Evolutionary conservation across 306 rosid species (phyloP), one percentile per base, ranked within the genome.

Genomic region (Vachellia collinsii): DNA sequence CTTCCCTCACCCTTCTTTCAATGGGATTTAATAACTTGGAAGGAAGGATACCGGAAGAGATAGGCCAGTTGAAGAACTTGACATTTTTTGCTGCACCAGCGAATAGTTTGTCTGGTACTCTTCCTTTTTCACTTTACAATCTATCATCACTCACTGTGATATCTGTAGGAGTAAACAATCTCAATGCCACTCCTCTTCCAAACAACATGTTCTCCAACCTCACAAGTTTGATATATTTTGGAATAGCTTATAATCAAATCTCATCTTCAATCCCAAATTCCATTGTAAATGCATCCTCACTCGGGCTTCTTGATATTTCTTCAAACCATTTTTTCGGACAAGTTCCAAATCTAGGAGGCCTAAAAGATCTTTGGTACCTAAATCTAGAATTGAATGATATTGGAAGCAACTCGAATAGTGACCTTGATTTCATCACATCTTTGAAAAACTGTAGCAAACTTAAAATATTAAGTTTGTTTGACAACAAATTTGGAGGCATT

Each of bases 41-140:
- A 29, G 34, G 34, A 29, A 29, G 34, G 1, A 29, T 29, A 29
- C 34, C 34, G 34, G 34, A 29, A 29, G 34, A 29, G 1, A 29
- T 29, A 29, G 34, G 34, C 34, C 34, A 29, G 1, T 2, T 29
- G 34, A 29, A 29, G 34, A 29, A 29, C 34, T 3, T 47, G 53
- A 47, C 2, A 12, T 3, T 3, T 12, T 47, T 47, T 0, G 0
- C 0, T 0, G 5, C 1, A 12, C 5, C 5, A 0, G 4, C 1
- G 17, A 47, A 12, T 12, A 14, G 4, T 3, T 50, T 50, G n/a
- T 14, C 20, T 3, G 6, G 56, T 50, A 0, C 7, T 0, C n/a
- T 50, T 3, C 56, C n/a, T 16, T 50, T 1, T 3, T 14, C 56
- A 50, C 56, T 50, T 50, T 50, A 3, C 56, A 50, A 50, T 4